Percentiles rank a stretch among this genome's conserved stretches.
Conservation (phyloP, 1,284 basidiomycete species). For the Boletus semigastroideus region DNA sequence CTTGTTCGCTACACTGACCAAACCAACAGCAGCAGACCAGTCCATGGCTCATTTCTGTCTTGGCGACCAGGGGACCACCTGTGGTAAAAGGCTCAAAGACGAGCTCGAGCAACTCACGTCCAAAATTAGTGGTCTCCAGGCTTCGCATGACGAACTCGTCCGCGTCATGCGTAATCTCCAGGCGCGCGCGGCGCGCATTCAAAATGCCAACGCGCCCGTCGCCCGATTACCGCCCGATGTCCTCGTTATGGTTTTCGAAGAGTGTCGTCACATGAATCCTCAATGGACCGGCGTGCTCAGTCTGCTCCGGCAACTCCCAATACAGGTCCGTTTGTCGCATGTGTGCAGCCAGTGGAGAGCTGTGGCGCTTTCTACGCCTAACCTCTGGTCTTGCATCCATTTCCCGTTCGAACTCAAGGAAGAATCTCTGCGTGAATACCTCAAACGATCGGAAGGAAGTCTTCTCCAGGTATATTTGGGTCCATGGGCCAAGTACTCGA, state of each 20-base stretch:
- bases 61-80: slow-evolving; percentile 12
- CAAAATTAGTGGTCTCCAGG: slow-evolving; percentile 29
- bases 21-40: slow-evolving; percentile 5
- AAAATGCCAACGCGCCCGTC: slow-evolving; percentile 28
- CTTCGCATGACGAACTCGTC: slow-evolving; percentile 33
- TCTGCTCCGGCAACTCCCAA: slow-evolving; percentile 34
- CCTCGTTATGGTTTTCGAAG: slow-evolving; percentile 34
- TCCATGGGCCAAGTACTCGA: slow-evolving; percentile 33
- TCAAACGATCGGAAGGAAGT: slow-evolving; percentile 31
- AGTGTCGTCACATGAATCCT: slow-evolving; percentile 33
- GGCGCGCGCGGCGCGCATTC: slow-evolving; percentile 32
- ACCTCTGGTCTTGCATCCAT: slow-evolving; percentile 31
- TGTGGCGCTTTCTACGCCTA: slow-evolving; percentile 33
- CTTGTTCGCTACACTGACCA: slow-evolving; percentile 6
- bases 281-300: slow-evolving; percentile 34
- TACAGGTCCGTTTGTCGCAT: slow-evolving; percentile 34
- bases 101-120: slow-evolving; percentile 29
- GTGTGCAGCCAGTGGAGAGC: slow-evolving; percentile 34
- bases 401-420: slow-evolving; percentile 35
- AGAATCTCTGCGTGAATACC: slow-evolving; percentile 29
- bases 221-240: slow-evolving; percentile 33
- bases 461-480: slow-evolving; percentile 33
- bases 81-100: slow-evolving; percentile 11
- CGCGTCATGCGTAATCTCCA: slow-evolving; percentile 29
- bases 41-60: slow-evolving; percentile 30